Evolutionary conservation across 2,329 filamentous ascomycete species (phyloP).

Genomic region (Alternaria viburni): DNA sequence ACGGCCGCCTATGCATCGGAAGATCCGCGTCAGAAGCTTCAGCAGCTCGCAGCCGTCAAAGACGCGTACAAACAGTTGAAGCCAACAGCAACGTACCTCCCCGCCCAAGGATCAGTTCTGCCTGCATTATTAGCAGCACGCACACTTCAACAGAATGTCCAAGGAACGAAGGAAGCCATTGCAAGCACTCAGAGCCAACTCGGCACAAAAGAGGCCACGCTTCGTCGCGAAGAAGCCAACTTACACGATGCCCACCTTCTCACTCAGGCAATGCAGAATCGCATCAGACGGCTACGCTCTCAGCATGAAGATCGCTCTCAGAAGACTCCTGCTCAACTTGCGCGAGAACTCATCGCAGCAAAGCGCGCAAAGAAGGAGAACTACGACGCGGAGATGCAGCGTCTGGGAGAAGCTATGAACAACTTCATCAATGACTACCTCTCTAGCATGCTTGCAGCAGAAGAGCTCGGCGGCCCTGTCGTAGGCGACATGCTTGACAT

Average conservation of each 20-base stretch:
- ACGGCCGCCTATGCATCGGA: conserved; percentile 41
- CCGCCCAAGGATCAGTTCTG: conserved; percentile 69
- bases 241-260: conserved; percentile 58
- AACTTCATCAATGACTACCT: conserved; percentile 74
- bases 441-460: conserved; percentile 78
- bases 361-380: conserved; percentile 64
- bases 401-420: conserved; percentile 69
- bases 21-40: conserved; percentile 44
- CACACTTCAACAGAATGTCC: conserved; percentile 67
- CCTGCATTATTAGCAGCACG: conserved; percentile 75
- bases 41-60: conserved; percentile 62
- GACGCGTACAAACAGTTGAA: conserved; percentile 70
- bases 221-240: conserved; percentile 55
- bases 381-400: conserved; percentile 67
- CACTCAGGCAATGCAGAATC: conserved; percentile 56
- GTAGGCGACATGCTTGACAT: conserved; percentile 76
- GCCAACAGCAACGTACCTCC: conserved; percentile 68
- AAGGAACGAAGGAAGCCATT: conserved; percentile 68
- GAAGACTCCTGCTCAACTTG: conserved; percentile 66
- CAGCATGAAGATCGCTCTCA: conserved; percentile 64
- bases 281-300: conserved; percentile 66
- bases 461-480: conserved; percentile 82
- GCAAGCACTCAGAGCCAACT: conserved; percentile 51
- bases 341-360: conserved; percentile 66
- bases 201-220: conserved; percentile 44